Evolutionary conservation across 768 basidiomycete genomes (phyloP).

Genomic region (Infundibulicybe gibba): DNA sequence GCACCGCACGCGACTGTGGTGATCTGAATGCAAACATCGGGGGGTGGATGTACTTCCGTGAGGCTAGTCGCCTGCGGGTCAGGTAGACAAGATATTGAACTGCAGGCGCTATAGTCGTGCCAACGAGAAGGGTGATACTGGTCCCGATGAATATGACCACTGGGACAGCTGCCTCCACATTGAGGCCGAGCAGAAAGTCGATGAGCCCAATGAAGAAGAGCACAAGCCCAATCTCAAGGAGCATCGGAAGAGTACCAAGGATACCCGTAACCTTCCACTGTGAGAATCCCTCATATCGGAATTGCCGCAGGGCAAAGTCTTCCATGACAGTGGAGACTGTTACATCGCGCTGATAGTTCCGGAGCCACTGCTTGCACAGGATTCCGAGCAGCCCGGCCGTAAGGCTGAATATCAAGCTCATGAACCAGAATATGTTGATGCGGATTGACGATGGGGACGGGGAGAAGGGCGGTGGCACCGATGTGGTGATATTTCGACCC

Average conservation of each 20-base stretch:
- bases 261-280: conserved; percentile 14
- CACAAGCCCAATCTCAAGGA: conserved; percentile 15
- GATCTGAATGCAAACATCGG: too few species aligned
- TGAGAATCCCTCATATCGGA: conserved; percentile 11
- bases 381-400: background rate
- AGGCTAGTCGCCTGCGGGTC: too few species aligned
- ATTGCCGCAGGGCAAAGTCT: conserved; percentile 9
- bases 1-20: too few species aligned
- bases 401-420: background rate
- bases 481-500: too few species aligned
- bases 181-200: conserved; percentile 12
- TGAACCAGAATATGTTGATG: background rate
- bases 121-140: conserved; percentile 3
- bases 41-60: too few species aligned
- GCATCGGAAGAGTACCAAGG: conserved; percentile 12
- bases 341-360: conserved; percentile 5
- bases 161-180: conserved; percentile 6
- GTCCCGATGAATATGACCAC: conserved; percentile 5
- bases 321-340: conserved; percentile 3
- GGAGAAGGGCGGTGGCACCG: background rate
- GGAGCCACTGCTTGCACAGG: too few species aligned
- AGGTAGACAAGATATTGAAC: conserved; percentile 3
- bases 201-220: conserved; percentile 18
- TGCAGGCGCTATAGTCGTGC: conserved; percentile 7
- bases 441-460: background rate